Conservation (phyloP, 305 asterid genomes). For the Withania somnifera region DNA sequence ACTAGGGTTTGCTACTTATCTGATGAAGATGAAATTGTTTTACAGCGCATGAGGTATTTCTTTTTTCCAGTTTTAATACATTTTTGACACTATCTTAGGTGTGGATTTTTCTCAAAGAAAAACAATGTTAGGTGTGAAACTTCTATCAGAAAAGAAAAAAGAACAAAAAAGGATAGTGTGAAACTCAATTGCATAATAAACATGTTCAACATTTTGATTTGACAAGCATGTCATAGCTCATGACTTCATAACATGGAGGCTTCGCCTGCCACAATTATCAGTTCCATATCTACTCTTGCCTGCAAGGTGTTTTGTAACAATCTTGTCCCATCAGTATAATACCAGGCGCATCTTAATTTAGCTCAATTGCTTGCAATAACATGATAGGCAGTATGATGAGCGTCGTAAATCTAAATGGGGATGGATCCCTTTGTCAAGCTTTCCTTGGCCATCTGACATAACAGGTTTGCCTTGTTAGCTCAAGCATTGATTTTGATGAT, state of each 20-base stretch:
- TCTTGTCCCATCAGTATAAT: neutral
- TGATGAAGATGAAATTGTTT: constrained; percentile 39
- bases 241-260: neutral
- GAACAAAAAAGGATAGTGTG: neutral
- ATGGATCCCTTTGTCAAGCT: constrained; percentile 52
- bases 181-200: neutral
- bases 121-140: neutral
- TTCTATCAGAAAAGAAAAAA: neutral
- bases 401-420: constrained; percentile 41
- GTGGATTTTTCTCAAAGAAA: neutral
- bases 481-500: constrained; percentile 9
- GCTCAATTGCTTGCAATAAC: neutral
- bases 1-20: constrained; percentile 53
- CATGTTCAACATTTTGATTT: neutral
- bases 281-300: neutral
- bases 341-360: neutral
- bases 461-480: constrained; percentile 36
- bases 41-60: constrained; percentile 47
- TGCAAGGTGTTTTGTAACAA: neutral
- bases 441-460: constrained; percentile 52
- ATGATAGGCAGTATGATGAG: constrained; percentile 36
- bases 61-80: neutral
- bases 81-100: neutral
- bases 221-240: neutral
- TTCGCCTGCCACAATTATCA: neutral